These are phyloP conservation scores for Macrolepiota albuminosa DNA, from an alignment of 768 basidiomycete species.

Conservation along the genomic window DNA sequence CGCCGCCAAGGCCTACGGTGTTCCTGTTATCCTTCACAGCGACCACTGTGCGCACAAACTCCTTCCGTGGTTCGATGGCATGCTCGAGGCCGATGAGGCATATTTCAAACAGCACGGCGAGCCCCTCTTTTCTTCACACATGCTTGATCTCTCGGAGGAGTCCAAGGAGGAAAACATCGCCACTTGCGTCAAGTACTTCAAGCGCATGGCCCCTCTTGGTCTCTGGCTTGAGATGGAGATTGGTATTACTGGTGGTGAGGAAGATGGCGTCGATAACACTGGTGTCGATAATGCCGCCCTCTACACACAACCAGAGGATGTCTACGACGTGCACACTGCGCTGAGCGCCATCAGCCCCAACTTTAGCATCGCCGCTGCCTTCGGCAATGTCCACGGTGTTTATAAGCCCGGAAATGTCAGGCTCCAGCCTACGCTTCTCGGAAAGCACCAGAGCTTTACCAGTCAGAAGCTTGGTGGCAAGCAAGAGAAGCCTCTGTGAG, in stretches of 20 bases:
- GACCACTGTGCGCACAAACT: slow-evolving; percentile 99
- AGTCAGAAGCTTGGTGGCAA: slow-evolving; percentile 61
- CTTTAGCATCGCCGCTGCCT: slow-evolving; percentile 97
- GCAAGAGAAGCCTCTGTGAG: slow-evolving; percentile 77
- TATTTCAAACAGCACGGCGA: slow-evolving; percentile 89
- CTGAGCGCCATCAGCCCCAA: slow-evolving; percentile 80
- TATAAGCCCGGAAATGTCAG: slow-evolving; percentile 99
- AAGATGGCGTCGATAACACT: slow-evolving; percentile 99
- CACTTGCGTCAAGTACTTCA: slow-evolving; percentile 91
- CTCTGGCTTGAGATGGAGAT: slow-evolving; percentile 99
- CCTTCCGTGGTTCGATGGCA: slow-evolving; percentile 98
- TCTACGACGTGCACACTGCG: slow-evolving; percentile 88
- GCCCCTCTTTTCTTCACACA: slow-evolving; percentile 93
- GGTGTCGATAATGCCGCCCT: slow-evolving; percentile 88
- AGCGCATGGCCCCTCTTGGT: slow-evolving; percentile 87
- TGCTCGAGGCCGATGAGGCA: slow-evolving; percentile 93
- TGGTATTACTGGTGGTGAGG: slow-evolving; percentile 99
- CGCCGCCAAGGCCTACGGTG: slow-evolving; percentile 86
- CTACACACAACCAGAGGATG: slow-evolving; percentile 97
- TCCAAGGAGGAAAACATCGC: slow-evolving; percentile 91
- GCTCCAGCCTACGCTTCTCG: slow-evolving; percentile 86
- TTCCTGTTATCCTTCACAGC: slow-evolving; percentile 95
- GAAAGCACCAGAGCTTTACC: slow-evolving; percentile 83
- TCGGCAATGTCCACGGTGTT: slow-evolving; percentile 98
- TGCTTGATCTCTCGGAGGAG: slow-evolving; percentile 96